Conservation (phyloP, 2,329 filamentous ascomycete genomes). For the Colletotrichum sp. region DNA sequence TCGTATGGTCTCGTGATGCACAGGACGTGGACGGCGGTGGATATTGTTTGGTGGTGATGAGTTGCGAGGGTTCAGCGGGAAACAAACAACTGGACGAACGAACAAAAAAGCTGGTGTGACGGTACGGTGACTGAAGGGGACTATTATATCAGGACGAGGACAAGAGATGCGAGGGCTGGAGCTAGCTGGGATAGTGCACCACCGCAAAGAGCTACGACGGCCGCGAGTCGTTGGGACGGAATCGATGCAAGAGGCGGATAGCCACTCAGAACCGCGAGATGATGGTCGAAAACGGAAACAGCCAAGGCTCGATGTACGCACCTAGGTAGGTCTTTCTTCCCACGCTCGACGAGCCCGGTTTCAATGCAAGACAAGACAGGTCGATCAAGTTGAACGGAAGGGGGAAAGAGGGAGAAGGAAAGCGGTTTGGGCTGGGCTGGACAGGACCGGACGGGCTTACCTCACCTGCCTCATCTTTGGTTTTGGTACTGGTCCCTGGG, state of each 20-base stretch:
- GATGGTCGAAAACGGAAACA: conserved; percentile 20
- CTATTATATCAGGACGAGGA: conserved; percentile 9
- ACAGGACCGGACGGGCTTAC: neutral
- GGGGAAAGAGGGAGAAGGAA: conserved; percentile 15
- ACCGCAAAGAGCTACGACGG: neutral
- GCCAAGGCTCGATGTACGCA: conserved; percentile 11
- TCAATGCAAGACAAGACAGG: conserved; percentile 15
- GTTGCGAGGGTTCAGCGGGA: neutral
- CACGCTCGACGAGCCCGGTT: conserved; percentile 12
- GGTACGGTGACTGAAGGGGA: neutral
- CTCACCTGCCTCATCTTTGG: neutral
- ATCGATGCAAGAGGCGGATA: conserved; percentile 5
- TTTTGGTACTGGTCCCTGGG: neutral
- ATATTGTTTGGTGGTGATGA: neutral
- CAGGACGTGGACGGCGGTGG: neutral
- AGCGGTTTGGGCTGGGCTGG: conserved; percentile 1
- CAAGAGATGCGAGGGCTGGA: neutral
- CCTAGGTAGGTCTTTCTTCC: conserved; percentile 1
- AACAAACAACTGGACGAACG: neutral
- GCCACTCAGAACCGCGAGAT: conserved; percentile 2
- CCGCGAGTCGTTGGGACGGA: conserved; percentile 6
- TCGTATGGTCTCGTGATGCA: neutral
- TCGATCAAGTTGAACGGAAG: conserved; percentile 17
- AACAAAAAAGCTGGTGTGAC: neutral
- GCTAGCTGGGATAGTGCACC: neutral